phyloP scores from a whole-genome alignment of 805 yeast species.

The Candida vaughaniae region DNA sequence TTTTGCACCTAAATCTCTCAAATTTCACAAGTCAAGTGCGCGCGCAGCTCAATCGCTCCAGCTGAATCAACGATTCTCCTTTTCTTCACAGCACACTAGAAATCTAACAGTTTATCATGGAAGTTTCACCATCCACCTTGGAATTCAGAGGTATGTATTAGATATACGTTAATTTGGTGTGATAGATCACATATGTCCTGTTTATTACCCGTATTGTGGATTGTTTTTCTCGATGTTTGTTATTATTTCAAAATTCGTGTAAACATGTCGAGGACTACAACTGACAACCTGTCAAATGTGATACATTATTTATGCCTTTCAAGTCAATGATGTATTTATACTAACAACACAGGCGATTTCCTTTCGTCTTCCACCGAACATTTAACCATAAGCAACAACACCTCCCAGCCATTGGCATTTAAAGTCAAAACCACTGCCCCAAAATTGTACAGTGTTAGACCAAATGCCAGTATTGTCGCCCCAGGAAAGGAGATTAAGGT shows the following conservation, averaged over 20 bases:
- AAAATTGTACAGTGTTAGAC: slow-evolving; percentile 91
- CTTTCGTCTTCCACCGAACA: slow-evolving; percentile 67
- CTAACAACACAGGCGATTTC: slow-evolving; percentile 82
- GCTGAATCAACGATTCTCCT: slow-evolving; percentile 7
- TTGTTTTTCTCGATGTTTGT: too few species aligned
- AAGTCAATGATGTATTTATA: too few species aligned
- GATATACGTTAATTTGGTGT: not conserved
- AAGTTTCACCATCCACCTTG: slow-evolving; percentile 68
- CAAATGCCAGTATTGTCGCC: slow-evolving; percentile 78
- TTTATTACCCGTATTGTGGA: too few species aligned
- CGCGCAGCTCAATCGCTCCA: too few species aligned
- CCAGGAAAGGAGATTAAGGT: slow-evolving; percentile 76
- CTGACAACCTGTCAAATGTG: too few species aligned
- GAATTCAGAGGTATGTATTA: slow-evolving; percentile 72
- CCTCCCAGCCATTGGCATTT: slow-evolving; percentile 68
- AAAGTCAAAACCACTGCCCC: slow-evolving; percentile 99
- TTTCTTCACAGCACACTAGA: too few species aligned
- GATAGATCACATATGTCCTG: not conserved
- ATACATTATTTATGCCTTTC: too few species aligned
- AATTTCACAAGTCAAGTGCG: too few species aligned
- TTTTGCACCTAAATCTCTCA: not conserved
- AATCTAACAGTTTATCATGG: slow-evolving; percentile 47
- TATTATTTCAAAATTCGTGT: too few species aligned
- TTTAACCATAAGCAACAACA: slow-evolving; percentile 54
- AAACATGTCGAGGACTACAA: too few species aligned